Conservation (phyloP, 108 stramenopile genomes). For the Fragilaria radians region DNA sequence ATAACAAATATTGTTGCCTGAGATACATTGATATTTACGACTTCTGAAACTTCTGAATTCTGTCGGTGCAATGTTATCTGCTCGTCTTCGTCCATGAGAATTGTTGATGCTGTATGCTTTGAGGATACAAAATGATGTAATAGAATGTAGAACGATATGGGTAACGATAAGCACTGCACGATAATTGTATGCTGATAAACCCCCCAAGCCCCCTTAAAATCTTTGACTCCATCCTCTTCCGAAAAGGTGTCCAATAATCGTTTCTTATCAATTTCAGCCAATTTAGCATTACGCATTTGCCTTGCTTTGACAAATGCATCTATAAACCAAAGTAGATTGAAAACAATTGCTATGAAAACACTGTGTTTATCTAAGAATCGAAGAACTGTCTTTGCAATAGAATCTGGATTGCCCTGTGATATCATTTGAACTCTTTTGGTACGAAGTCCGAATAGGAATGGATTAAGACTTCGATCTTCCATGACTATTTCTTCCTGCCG, state of each 20-base stretch:
- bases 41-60: not conserved
- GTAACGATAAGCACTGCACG: conserved; percentile 25
- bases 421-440: too few species aligned
- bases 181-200: conserved; percentile 20
- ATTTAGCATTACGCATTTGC: not conserved
- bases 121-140: not conserved
- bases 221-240: not conserved
- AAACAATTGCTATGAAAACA: conserved; percentile 20
- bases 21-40: too few species aligned
- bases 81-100: not conserved
- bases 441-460: not conserved
- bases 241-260: not conserved
- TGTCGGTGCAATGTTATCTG: not conserved
- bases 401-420: not conserved
- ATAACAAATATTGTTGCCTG: not conserved
- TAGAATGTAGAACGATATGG: conserved; percentile 34
- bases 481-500: not conserved
- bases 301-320: conserved; percentile 27
- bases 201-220: conserved; percentile 5
- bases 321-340: conserved; percentile 36
- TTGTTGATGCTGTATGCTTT: not conserved
- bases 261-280: conserved; percentile 16
- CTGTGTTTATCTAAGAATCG: not conserved
- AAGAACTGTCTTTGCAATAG: not conserved
- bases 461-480: not conserved